Evolutionary conservation across 495 filamentous ascomycete genomes (phyloP).

Genomic region (Podospora comata): DNA sequence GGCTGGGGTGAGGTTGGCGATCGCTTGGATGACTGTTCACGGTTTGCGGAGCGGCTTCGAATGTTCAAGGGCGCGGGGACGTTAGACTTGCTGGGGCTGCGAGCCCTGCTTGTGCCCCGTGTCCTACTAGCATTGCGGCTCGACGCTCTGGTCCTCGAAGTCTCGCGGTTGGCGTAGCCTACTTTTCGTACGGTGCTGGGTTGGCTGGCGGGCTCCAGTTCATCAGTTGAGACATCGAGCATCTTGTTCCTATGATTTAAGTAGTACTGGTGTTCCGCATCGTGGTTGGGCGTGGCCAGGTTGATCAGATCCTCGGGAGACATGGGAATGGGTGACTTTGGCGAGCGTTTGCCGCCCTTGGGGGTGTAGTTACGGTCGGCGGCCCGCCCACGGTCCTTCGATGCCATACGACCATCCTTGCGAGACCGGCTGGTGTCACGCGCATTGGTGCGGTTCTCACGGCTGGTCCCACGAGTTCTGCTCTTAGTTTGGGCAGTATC

Average conservation of each 20-base stretch:
- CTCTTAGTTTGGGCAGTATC: slow-evolving; percentile 66
- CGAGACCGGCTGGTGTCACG: slow-evolving; percentile 53
- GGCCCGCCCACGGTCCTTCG: slow-evolving; percentile 64
- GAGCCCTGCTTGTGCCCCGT: slow-evolving; percentile 24
- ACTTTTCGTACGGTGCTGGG: slow-evolving; percentile 43
- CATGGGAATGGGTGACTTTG: slow-evolving; percentile 89
- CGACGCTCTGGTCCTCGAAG: slow-evolving; percentile 33
- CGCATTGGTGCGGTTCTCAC: slow-evolving; percentile 51
- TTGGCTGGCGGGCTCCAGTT: slow-evolving; percentile 38
- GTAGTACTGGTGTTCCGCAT: slow-evolving; percentile 16
- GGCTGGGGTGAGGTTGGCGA: slow-evolving; percentile 76
- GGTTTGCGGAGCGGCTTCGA: slow-evolving; percentile 49
- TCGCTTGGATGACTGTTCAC: slow-evolving; percentile 55
- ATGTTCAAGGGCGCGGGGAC: slow-evolving; percentile 51
- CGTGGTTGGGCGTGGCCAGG: slow-evolving; percentile 46
- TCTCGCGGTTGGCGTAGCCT: slow-evolving; percentile 37
- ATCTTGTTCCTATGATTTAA: slow-evolving; percentile 14
- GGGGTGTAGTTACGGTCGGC: slow-evolving; percentile 64
- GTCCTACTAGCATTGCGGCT: slow-evolving; percentile 48
- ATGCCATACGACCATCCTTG: slow-evolving; percentile 56
- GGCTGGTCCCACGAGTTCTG: slow-evolving; percentile 54
- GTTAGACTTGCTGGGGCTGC: slow-evolving; percentile 44
- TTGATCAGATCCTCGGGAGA: slow-evolving; percentile 75
- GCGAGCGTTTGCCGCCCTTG: slow-evolving; percentile 76
- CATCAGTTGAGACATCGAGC: slow-evolving; percentile 26